Base-by-base conservation (phyloP, 177 flowering plant genomes). In the Tripterygium wilfordii region DNA sequence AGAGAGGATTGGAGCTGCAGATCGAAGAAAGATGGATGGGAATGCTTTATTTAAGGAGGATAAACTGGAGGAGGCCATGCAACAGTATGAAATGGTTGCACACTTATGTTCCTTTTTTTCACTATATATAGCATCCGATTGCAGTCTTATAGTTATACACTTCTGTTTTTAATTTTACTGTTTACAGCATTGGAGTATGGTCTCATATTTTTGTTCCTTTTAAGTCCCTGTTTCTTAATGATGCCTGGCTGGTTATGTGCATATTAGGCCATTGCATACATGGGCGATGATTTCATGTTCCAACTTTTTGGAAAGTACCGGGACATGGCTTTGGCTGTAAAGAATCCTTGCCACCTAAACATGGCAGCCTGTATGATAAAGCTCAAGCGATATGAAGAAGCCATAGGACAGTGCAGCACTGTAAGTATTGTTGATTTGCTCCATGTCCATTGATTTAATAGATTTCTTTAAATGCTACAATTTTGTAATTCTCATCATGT, bases 201-300 rank as follows among this genome's bases (percentile, higher is more conserved):
- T 5, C 23, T 27, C 33, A 35, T 36, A 7, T 14, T 14, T 26
- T 5, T 29, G 15, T 30, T 13, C 19, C 16, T 6, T 36, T 43
- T 20, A 24, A 18, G 16, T 20, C 19, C 45, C 4, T 20, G 20
- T 42, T 32, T 36, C 17, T 36, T 48, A 10, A 30, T 15, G 14
- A 48, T 35, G 47, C 40, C 31, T 63, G 31, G 36, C 26, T 50
- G 17, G 15, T 33, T 40, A 16, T 56, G 20, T 48, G 54, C 18
- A 5, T 35, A 5, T 32, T 57, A 92, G 99, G 99, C 97, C 53
- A 81, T 92, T 51, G 90, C 99, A 50, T 92, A 89, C 71, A 79
- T 92, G 95, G 92, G 95, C 36, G 96, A 87, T 61, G 96, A 92
- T 56, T 89, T 92, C 74, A 92, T 92, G 97, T 86, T 92, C 70